These are phyloP conservation scores for Rosa chinensis DNA, from an alignment of 306 rosid genomes.

Conservation along the genomic window DNA sequence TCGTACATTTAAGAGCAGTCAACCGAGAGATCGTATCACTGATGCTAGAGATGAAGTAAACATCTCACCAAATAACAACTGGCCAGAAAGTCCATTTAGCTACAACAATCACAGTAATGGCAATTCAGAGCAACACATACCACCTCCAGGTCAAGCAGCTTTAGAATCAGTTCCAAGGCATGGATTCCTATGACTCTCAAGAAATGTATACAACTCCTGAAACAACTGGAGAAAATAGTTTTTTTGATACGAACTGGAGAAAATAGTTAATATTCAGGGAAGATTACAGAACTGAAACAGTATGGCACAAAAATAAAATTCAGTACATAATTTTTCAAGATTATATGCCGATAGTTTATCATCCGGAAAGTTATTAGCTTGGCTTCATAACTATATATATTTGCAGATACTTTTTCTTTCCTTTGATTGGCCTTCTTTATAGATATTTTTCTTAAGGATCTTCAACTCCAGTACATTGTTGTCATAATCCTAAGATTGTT, in stretches of 20 bases:
- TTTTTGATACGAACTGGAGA: too few species aligned
- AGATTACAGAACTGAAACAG: background rate
- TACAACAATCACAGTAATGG: background rate
- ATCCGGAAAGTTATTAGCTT: background rate
- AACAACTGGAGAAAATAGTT: background rate
- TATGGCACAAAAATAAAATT: background rate
- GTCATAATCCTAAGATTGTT: too few species aligned
- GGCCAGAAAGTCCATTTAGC: constrained; percentile 10
- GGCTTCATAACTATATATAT: background rate
- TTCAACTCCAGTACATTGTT: too few species aligned
- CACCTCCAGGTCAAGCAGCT: background rate
- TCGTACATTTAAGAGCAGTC: constrained; percentile 11
- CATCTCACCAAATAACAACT: background rate
- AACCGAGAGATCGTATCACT: background rate
- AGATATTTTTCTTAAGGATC: too few species aligned
- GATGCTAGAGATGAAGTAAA: background rate
- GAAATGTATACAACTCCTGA: background rate
- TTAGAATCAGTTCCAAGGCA: background rate
- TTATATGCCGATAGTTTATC: background rate
- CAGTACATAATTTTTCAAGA: background rate
- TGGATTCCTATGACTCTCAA: background rate
- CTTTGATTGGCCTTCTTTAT: too few species aligned
- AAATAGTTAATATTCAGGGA: background rate
- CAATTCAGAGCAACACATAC: background rate
- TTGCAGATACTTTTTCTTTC: background rate